Base-by-base conservation (phyloP, 331 rosid species). In the Erythrophleum ivorense region DNA sequence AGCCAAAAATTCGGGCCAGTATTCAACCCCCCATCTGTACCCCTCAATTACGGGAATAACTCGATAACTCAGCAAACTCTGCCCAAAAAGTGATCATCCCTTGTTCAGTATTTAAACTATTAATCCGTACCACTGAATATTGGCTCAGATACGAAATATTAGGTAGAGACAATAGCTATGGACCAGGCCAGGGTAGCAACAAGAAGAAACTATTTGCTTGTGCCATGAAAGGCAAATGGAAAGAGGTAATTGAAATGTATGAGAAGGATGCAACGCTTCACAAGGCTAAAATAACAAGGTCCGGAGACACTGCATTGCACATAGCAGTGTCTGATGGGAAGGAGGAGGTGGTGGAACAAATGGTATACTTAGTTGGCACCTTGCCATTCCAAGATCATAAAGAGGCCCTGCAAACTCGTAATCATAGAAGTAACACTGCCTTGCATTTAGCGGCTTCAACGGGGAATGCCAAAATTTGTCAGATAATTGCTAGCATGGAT, bases 281-380 rank as follows among this genome's bases (percentile, higher is more conserved):
- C 52, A 2, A 0, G 19, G 71, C 69, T 5, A 85, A 1, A 59
- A 84, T 92, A 84, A 92, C 89, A 0, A 77, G 45, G 40, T 24
- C 86, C n/a, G 86, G 87, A 1, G 87, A 92, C 70, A 92, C 91
- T 3, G 91, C 81, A 3, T 33, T 83, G 50, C 94, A 85, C 40
- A 15, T 49, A 49, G 53, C 16, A 49, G 53, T 12, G 12, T 49
- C 53, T 49, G 53, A 49, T 49, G 53, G 53, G 53, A 49, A 49
- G 15, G 53, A 49, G 5, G 5, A 49, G 5, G 3, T 49, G 2
- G 53, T 49, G 16, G 3, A 12, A 9, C 48, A 43, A 7, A 43
- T 43, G 9, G 9, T 43, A 9, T 7, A 5, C 9, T 6, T 6
- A 6, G 8, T 83, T 2, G 94, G 91, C 7, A 16, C 21, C 18